Conservation (phyloP, 2,329 filamentous ascomycete species). For the Pseudogymnoascus sp. region DNA sequence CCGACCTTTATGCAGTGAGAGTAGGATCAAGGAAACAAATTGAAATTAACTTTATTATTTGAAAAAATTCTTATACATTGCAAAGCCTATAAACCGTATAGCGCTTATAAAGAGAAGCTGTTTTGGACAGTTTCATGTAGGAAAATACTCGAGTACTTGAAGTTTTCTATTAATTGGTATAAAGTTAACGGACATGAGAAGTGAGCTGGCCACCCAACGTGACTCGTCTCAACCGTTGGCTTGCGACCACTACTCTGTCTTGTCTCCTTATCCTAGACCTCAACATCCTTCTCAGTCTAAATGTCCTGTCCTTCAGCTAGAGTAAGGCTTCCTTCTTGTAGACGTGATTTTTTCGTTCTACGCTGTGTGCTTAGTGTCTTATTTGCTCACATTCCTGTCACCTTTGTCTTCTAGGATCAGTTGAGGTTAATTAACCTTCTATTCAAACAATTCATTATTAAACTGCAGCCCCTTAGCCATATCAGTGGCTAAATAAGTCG, state of each 20-base stretch:
- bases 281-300: not conserved
- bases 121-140: not conserved
- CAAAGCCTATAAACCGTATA: not conserved
- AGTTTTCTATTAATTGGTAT: not conserved
- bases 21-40: slow-evolving; percentile 20
- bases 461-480: not conserved
- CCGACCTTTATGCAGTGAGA: slow-evolving; percentile 16
- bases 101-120: not conserved
- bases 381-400: not conserved
- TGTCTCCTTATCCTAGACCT: not conserved
- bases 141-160: not conserved
- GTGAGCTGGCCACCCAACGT: too few relatives aligned
- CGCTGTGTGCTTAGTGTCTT: not conserved
- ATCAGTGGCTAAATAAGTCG: not conserved
- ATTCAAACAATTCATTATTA: not conserved
- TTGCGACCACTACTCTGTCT: not conserved
- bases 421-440: not conserved
- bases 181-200: not conserved
- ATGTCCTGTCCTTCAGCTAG: not conserved
- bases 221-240: not conserved
- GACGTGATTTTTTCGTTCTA: not conserved
- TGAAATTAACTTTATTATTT: not conserved
- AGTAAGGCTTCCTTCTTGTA: not conserved
- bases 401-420: not conserved
- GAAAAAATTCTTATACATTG: not conserved